phyloP scores from a whole-genome alignment of 2,329 filamentous ascomycete genomes.

The Phaeosphaeria sp. region DNA sequence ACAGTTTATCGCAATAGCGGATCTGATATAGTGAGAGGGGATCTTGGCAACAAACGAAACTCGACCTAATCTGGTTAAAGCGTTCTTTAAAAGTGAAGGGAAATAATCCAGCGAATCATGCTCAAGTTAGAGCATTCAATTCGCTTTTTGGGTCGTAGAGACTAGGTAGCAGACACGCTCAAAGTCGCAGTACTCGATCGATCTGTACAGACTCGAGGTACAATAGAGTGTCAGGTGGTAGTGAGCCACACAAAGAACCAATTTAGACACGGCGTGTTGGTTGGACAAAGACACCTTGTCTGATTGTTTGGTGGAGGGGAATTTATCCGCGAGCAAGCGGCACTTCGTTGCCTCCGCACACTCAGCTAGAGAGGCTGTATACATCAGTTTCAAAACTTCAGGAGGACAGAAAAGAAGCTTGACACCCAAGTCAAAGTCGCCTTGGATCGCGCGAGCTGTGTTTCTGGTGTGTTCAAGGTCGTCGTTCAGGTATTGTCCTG shows the following conservation, averaged over 20 bases:
- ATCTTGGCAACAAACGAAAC: background rate
- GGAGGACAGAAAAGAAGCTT: no score
- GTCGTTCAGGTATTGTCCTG: background rate
- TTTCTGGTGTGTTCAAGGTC: background rate
- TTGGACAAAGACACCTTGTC: background rate
- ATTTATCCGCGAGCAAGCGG: background rate
- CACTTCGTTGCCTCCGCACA: background rate
- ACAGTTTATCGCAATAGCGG: background rate
- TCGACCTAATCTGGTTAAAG: background rate
- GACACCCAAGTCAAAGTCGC: no score
- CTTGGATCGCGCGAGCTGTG: background rate
- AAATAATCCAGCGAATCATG: background rate
- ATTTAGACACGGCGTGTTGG: background rate
- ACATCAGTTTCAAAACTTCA: no score
- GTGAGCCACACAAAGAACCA: background rate
- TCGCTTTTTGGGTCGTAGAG: background rate
- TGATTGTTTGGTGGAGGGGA: background rate
- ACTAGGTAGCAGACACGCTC: background rate
- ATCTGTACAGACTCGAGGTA: background rate
- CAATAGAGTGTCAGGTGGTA: background rate
- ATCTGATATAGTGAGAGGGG: background rate
- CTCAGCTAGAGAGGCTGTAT: background rate
- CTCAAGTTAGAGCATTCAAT: background rate
- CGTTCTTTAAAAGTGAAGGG: background rate
- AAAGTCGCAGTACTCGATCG: background rate